phyloP scores from a whole-genome alignment of 2,329 filamentous ascomycete genomes.

The Cladosporium halotolerans region DNA sequence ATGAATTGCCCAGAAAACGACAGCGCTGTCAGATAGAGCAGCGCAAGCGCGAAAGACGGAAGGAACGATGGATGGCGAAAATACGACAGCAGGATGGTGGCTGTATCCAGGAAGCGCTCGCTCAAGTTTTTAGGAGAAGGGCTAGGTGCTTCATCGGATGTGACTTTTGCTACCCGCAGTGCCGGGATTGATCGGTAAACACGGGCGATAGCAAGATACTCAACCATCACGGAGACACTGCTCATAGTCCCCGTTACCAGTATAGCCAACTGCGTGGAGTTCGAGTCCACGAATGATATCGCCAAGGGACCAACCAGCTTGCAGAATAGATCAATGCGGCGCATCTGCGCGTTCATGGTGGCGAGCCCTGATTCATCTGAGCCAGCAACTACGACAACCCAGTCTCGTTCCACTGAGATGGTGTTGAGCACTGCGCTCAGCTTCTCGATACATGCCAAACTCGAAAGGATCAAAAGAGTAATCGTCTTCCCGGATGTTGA shows the following conservation, averaged over 20 bases:
- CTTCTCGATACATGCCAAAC: slow-evolving; percentile 64
- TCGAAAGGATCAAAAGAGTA: slow-evolving; percentile 32
- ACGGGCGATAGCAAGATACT: slow-evolving; percentile 49
- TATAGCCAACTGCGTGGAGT: slow-evolving; percentile 47
- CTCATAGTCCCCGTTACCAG: slow-evolving; percentile 47
- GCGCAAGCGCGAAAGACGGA: slow-evolving; percentile 52
- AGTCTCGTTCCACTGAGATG: slow-evolving; percentile 62
- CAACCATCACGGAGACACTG: slow-evolving; percentile 40
- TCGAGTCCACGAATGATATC: slow-evolving; percentile 45
- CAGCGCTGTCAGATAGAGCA: slow-evolving; percentile 59
- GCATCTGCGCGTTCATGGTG: slow-evolving; percentile 48
- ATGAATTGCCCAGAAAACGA: slow-evolving; percentile 58
- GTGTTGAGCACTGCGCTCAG: slow-evolving; percentile 58
- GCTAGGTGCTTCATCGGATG: not conserved
- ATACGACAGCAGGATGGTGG: slow-evolving; percentile 34
- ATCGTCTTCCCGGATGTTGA: not conserved
- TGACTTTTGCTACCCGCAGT: slow-evolving; percentile 15
- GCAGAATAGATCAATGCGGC: slow-evolving; percentile 54
- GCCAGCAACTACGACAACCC: slow-evolving; percentile 47
- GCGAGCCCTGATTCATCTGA: slow-evolving; percentile 26
- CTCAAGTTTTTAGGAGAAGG: not conserved
- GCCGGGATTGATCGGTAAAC: slow-evolving; percentile 32
- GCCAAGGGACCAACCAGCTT: slow-evolving; percentile 51
- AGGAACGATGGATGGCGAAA: slow-evolving; percentile 51
- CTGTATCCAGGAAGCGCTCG: not conserved